A percentile compares a stretch with the other conserved stretches of the same genome.
Evolutionary conservation across 83 land plant species (phyloP).

Genomic region (Picea abies): DNA sequence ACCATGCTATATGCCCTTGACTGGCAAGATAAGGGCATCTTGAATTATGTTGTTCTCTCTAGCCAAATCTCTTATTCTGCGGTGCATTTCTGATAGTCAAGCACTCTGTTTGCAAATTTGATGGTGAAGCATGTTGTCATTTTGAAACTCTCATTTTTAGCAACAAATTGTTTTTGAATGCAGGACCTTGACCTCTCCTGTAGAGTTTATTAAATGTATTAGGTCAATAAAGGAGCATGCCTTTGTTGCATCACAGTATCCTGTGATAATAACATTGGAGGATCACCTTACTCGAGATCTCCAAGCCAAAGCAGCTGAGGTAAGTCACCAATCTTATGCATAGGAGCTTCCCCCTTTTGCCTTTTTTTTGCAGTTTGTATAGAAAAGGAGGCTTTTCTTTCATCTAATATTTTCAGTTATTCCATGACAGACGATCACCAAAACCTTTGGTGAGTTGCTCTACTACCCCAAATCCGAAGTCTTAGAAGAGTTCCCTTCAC

Average conservation of each 20-base stretch:
- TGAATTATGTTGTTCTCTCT: not conserved
- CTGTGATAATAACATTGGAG: slow-evolving; percentile 70
- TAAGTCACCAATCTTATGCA: slow-evolving; percentile 8
- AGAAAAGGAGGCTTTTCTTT: not conserved
- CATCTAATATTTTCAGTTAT: not conserved
- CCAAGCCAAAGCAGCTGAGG: slow-evolving; percentile 63
- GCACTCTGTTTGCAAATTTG: not conserved
- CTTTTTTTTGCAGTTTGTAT: not conserved
- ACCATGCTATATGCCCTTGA: not conserved
- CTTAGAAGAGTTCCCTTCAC: slow-evolving; percentile 85
- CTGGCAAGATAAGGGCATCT: not conserved
- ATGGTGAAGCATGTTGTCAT: not conserved
- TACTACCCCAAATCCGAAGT: slow-evolving; percentile 55
- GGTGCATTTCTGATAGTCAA: not conserved
- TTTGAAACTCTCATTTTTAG: not conserved
- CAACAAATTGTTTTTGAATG: slow-evolving; percentile 11
- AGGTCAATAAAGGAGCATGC: slow-evolving; percentile 61
- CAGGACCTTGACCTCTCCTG: slow-evolving; percentile 65
- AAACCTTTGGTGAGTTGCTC: slow-evolving; percentile 70
- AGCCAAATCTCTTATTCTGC: not conserved
- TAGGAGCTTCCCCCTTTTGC: not conserved
- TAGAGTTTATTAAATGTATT: slow-evolving; percentile 54
- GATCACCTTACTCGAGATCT: slow-evolving; percentile 61
- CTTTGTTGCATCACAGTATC: slow-evolving; percentile 58
- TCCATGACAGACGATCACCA: slow-evolving; percentile 55